Base-by-base conservation (phyloP, 2,329 filamentous ascomycete genomes). In the Mycosphaerella arachidis region DNA sequence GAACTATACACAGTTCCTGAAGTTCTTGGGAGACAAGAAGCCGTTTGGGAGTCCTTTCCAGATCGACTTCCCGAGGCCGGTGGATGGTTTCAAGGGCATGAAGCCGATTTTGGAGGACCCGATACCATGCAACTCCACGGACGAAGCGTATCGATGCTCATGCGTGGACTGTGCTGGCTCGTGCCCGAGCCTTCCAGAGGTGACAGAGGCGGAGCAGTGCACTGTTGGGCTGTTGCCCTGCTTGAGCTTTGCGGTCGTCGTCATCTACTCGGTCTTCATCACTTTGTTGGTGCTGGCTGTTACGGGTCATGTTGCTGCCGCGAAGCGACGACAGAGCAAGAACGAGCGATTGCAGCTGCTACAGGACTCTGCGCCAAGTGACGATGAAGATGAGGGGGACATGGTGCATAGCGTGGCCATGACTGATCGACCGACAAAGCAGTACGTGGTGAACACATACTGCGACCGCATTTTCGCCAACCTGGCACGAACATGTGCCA, bases 341-440 rank as follows among this genome's bases (percentile, higher is more conserved):
- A 90, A 87, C 56, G 92, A 97, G 75, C 82, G 91, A 20, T 83
- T 95, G n/a, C 86, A 92, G 59, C 80, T 99, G 4, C 81, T 99
- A 33, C 92, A 96, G 69, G 93, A 96, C 69, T 82, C 89, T 0
- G 83, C 86, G 12, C 87, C 87, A 8, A 95, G 90, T 69, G 93
- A 97, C 65, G 92, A 97, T 60, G 94, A 99, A 65, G 93, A 97
- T 63, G 93, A 97, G 71, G 92, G 89, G 1, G 91, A 96, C 62
- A 83, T 92, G 56, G 85, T 94, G 3, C 85, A 90, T 66, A 88
- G 87, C 56, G 84, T 85, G 24, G 89, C 88, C 43, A 87, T 92
- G 79, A 81, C 91, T 43, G 91, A 96, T 67, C 84, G 87, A 12
- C 91, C 91, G 0, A 88, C 88, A 16, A 87, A 84, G 64, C 85